Percentiles rank a stretch among this genome's conserved stretches.
phyloP scores from a whole-genome alignment of 371 early-diverging fungal genomes.

The Apophysomyces trapeziformis region DNA sequence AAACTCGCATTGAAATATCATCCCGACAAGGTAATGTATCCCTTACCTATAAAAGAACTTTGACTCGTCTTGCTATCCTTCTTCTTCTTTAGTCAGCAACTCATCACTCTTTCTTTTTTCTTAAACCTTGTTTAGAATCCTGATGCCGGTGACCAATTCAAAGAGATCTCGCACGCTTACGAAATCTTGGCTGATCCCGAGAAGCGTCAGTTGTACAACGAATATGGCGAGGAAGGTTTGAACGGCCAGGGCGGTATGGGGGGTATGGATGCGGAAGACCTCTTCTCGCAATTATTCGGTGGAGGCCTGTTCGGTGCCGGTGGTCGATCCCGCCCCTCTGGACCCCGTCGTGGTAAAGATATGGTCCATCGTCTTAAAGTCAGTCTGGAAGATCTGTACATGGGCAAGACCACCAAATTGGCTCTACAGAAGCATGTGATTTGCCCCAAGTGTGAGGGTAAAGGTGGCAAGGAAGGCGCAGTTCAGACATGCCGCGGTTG shows the following conservation, averaged over 20 bases:
- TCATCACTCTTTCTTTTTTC: conserved; percentile 4
- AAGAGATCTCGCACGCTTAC: conserved; percentile 94
- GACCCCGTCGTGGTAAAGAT: conserved; percentile 79
- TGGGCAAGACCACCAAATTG: conserved; percentile 89
- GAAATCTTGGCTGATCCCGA: conserved; percentile 89
- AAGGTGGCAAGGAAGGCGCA: conserved; percentile 73
- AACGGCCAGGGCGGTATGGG: conserved; percentile 68
- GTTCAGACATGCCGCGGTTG: conserved; percentile 76
- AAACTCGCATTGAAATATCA: conserved; percentile 94
- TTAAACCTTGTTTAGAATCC: conserved; percentile 59
- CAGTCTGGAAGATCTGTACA: conserved; percentile 94
- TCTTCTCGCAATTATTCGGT: conserved; percentile 88
- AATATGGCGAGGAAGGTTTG: conserved; percentile 86
- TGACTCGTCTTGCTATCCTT: not conserved
- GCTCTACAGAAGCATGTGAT: conserved; percentile 88
- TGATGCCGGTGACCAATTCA: conserved; percentile 89
- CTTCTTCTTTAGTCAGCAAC: conserved; percentile 1
- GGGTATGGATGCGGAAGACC: conserved; percentile 80
- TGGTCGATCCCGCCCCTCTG: conserved; percentile 63
- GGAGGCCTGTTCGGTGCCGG: conserved; percentile 71
- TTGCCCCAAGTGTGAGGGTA: conserved; percentile 83
- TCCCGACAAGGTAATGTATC: conserved; percentile 81
- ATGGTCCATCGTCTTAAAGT: conserved; percentile 84
- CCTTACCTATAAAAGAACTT: conserved; percentile 12
- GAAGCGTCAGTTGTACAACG: conserved; percentile 80